These are phyloP conservation scores for Plantago ovata DNA, from an alignment of 257 asterid species.

Conservation along the genomic window DNA sequence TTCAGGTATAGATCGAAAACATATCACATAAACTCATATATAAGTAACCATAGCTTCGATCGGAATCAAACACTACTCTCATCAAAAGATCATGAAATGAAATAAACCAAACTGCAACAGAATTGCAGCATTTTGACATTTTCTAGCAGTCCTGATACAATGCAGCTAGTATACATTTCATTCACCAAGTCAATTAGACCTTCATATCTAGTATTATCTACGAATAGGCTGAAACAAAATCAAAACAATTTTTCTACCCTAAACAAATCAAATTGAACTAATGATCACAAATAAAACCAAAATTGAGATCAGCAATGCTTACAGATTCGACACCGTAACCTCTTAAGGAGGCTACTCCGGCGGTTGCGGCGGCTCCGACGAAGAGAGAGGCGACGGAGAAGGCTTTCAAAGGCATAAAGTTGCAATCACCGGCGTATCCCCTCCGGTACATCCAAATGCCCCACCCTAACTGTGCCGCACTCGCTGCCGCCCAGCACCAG, in stretches of 20 bases:
- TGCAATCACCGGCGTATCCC: slow-evolving; percentile 52
- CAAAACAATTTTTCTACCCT: too few species aligned
- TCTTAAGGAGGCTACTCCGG: slow-evolving; percentile 49
- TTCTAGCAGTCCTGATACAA: too few species aligned
- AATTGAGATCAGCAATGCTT: slow-evolving; percentile 2
- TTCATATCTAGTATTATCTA: too few species aligned
- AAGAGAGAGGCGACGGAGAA: slow-evolving; percentile 75
- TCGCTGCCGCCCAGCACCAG: slow-evolving; percentile 70
- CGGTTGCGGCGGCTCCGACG: slow-evolving; percentile 62
- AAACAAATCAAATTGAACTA: too few species aligned
- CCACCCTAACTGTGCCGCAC: slow-evolving; percentile 61
- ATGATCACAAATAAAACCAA: background rate
- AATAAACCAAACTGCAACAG: too few species aligned
- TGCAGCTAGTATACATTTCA: too few species aligned
- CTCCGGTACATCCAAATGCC: slow-evolving; percentile 36
- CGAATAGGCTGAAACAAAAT: background rate
- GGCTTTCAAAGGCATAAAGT: slow-evolving; percentile 74
- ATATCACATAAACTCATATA: too few species aligned
- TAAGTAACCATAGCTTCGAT: too few species aligned
- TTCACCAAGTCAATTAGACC: background rate
- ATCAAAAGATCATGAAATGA: too few species aligned
- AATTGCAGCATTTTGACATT: too few species aligned
- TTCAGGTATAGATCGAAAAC: too few species aligned
- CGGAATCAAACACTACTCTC: too few species aligned
- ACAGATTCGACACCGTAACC: slow-evolving; percentile 67